Conservation (phyloP, 345 rosid genomes). For the Brassica incana region DNA sequence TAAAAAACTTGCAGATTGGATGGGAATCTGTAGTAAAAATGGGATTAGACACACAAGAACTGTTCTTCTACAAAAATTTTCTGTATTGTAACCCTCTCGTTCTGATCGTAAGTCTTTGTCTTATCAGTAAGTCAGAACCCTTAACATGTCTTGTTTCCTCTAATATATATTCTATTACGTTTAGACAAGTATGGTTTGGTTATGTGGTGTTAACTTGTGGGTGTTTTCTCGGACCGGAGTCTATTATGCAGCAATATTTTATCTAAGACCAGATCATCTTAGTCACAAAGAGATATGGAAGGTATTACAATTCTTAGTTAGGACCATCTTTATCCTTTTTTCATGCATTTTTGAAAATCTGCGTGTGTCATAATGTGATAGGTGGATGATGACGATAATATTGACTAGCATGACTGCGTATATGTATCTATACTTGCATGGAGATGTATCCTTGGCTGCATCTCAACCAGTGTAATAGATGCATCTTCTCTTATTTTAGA, state of each 20-base stretch:
- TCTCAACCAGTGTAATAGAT: constrained; percentile 99
- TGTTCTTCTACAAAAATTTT: constrained; percentile 88
- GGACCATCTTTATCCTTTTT: not conserved
- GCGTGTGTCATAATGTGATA: constrained; percentile 61
- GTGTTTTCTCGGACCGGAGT: constrained; percentile 78
- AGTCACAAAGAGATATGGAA: constrained; percentile 92
- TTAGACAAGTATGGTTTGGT: constrained; percentile 95
- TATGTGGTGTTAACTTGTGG: constrained; percentile 95
- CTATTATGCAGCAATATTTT: constrained; percentile 72
- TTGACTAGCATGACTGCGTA: constrained; percentile 95
- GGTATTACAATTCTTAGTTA: constrained; percentile 45
- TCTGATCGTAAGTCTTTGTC: constrained; percentile 68
- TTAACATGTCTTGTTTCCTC: not conserved
- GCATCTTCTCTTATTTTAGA: constrained; percentile 54
- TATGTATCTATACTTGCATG: constrained; percentile 90
- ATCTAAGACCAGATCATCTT: constrained; percentile 86
- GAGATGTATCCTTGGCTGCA: constrained; percentile 94
- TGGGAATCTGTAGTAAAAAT: constrained; percentile 95
- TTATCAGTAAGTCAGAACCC: not conserved
- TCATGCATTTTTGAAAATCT: not conserved
- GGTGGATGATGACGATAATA: constrained; percentile 92
- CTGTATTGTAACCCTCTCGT: constrained; percentile 96
- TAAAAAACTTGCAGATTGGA: constrained; percentile 59
- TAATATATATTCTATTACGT: constrained; percentile 16
- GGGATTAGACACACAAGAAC: constrained; percentile 79